Evolutionary conservation across 495 filamentous ascomycete genomes (phyloP), one percentile per base, ranked within the genome.

Genomic region (Opeltia flavorubescens): DNA sequence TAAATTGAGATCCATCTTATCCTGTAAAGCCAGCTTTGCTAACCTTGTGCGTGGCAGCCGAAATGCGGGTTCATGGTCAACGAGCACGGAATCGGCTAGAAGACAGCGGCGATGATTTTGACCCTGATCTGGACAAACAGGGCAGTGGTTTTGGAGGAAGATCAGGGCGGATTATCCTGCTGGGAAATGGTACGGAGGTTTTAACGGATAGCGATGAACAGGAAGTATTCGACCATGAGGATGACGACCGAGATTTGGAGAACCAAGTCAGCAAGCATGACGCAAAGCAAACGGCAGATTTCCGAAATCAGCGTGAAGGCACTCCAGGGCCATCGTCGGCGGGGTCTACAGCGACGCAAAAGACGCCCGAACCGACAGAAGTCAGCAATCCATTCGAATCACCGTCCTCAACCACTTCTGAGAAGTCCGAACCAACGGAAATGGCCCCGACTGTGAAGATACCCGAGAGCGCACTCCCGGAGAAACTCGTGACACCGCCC

Each of bases 181-280:
- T 98, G 31, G 88, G 91, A 30, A 87, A 96, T 69, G 91, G 89
- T 52, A 91, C 84, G 48, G 88, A 95, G 68, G 72, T 91, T 52
- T 65, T 87, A 45, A 83, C 84, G 34, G 88, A 86, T 55, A 81
- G 83, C 49, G 80, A 87, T 57, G 89, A 95, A 54, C 78, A 80
- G 27, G 84, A 94, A 50, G 86, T 95, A 74, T 89, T 94, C 68
- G 88, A 95, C 62, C 78, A 86, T 49, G 73, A 77, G 44, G 86
- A 87, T 48, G 85, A 93, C 61, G 83, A 91, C 51, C 83, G 83
- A 61, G 89, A 89, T 51, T 52, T 73, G 26, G 64, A 65, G 44
- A 71, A 68, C 52, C 76, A 80, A 61, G 74, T 75, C 40, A 66
- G 66, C 56, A 72, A 66, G 44, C 59, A 54, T 17, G 39, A 57